These are phyloP conservation scores for Gymnopilus dilepis DNA, from an alignment of 768 basidiomycete genomes.

Conservation along the genomic window DNA sequence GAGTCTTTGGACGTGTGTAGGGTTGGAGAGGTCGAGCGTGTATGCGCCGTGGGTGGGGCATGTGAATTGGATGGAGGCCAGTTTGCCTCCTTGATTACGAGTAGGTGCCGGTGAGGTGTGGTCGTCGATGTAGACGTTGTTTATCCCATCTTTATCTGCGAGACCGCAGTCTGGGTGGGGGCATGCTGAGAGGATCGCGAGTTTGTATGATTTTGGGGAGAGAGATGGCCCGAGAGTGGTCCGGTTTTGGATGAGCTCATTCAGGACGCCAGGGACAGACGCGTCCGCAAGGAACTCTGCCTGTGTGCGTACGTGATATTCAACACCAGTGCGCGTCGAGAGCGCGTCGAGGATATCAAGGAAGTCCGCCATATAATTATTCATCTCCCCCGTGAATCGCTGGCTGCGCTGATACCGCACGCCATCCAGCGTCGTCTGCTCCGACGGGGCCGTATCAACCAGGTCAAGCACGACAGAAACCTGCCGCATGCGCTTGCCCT, in stretches of 20 bases:
- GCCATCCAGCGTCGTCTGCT: slow-evolving; percentile 30
- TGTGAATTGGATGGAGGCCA: slow-evolving; percentile 27
- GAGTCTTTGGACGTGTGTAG: slow-evolving; percentile 19
- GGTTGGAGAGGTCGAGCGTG: slow-evolving; percentile 20
- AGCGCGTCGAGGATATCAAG: slow-evolving; percentile 28
- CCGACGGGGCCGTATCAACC: slow-evolving; percentile 23
- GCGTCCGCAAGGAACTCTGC: slow-evolving; percentile 25
- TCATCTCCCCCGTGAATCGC: slow-evolving; percentile 11
- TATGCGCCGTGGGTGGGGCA: slow-evolving; percentile 35
- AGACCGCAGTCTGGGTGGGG: slow-evolving; percentile 31
- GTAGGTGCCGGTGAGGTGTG: too few species aligned
- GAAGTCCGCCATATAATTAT: slow-evolving; percentile 15
- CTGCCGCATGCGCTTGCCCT: neutral
- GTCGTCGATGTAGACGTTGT: too few species aligned
- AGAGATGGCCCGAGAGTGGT: neutral
- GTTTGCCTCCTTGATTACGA: slow-evolving; percentile 4
- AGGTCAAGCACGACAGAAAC: slow-evolving; percentile 17
- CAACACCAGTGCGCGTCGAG: slow-evolving; percentile 12
- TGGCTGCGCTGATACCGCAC: neutral
- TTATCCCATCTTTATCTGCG: slow-evolving; percentile 29
- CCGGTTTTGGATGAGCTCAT: slow-evolving; percentile 23
- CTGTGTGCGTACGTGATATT: slow-evolving; percentile 25
- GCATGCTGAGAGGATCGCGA: slow-evolving; percentile 23
- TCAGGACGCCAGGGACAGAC: slow-evolving; percentile 20
- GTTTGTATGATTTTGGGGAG: slow-evolving; percentile 13